phyloP scores from a whole-genome alignment of 140 eudicot genomes.

The Flaveria floridana region DNA sequence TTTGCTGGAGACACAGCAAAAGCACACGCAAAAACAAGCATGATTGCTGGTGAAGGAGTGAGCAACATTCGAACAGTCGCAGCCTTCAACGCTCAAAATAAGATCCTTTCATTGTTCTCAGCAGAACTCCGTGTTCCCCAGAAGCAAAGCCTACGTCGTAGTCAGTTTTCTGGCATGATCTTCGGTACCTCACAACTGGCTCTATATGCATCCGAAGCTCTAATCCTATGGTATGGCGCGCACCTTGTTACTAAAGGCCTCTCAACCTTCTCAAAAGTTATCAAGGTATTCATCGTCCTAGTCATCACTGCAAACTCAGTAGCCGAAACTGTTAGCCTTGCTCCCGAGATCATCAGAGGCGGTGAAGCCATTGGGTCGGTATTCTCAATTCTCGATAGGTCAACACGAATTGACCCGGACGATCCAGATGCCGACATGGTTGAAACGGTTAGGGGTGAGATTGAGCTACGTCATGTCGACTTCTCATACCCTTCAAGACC shows the following conservation, averaged over 20 bases:
- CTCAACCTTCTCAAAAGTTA: constrained; percentile 90
- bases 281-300: constrained; percentile 83
- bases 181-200: constrained; percentile 94
- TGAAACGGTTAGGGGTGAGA: constrained; percentile 74
- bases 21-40: constrained; percentile 97
- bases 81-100: constrained; percentile 96
- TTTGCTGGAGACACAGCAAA: constrained; percentile 99
- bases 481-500: constrained; percentile 92
- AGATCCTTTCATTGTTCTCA: constrained; percentile 67
- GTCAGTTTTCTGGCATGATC: constrained; percentile 72
- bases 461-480: constrained; percentile 88
- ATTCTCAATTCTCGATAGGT: constrained; percentile 70
- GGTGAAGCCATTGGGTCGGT: constrained; percentile 96
- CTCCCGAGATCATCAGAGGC: constrained; percentile 84
- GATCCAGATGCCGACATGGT: constrained; percentile 75
- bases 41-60: constrained; percentile 99
- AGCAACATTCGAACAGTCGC: constrained; percentile 98
- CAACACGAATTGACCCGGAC: constrained; percentile 81
- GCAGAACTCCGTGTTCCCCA: constrained; percentile 79
- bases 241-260: constrained; percentile 78
- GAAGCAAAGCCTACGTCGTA: constrained; percentile 72
- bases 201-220: constrained; percentile 86
- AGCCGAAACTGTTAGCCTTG: constrained; percentile 93
- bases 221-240: constrained; percentile 96
- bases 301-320: constrained; percentile 90